Base-by-base conservation (phyloP, 306 rosid genomes). In the Vigna reflexopilosa region DNA sequence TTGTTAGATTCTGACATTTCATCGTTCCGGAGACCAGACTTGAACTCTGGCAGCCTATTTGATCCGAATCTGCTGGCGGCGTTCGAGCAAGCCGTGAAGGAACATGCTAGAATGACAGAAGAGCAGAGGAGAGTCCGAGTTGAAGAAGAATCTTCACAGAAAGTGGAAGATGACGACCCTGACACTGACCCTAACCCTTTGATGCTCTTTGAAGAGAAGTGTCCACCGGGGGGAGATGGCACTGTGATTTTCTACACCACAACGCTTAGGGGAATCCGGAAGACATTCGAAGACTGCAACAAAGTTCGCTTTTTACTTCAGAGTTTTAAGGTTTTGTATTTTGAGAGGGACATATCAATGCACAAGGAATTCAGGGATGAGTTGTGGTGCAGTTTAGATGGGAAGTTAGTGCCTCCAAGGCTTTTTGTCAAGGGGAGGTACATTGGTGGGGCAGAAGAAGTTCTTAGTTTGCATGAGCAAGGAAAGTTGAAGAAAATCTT, bases 371-470 rank as follows among this genome's bases (percentile, higher is more conserved):
- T 81, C 70, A 88, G 88, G 76, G 96, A 90, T 45, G 98, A 93
- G 70, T 15, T 95, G 19, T 83, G 98, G 91, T 64, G 49, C 16
- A 75, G 78, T 48, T 51, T 95, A 59, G 94, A 77, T 15, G 72
- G 83, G 9, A 87, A 82, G 47, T 71, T 49, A 5, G 24, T 90
- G 56, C 98, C 99, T 61, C 99, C 99, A 3, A 93, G 88, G 86
- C 89, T 93, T 20, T 93, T 93, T 83, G 80, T 93, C 1, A 88
- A 85, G 69, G 97, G 98, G 0, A 91, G 97, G 40, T 80, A 87
- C 77, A 87, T 93, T 0, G 98, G 98, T 20, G 98, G 97, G 70
- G 91, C 91, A 24, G 95, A 93, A 63, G 92, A 88, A 78, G 95
- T 93, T 64, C 38, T 88, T 72, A 73, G 50, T 5, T 86, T 93